A percentile compares a stretch with the other conserved stretches of the same genome.
Conservation (phyloP, 2,329 filamentous ascomycete species). For the Ophiocordyceps australis region DNA sequence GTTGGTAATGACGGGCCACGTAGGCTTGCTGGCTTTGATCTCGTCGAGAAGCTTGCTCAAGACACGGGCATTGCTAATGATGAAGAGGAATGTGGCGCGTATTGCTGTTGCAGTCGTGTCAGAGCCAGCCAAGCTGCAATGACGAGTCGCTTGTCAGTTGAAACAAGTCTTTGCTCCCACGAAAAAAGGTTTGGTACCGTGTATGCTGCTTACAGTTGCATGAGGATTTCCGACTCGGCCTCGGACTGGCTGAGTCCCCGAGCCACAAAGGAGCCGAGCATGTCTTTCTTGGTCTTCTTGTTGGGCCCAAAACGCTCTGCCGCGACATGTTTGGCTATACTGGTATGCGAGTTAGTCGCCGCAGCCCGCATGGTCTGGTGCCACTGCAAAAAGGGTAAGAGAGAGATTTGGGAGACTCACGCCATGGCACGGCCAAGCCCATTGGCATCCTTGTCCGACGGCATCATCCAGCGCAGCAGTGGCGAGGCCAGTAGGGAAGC, state of each 20-base stretch:
- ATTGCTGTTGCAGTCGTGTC: slow-evolving; percentile 39
- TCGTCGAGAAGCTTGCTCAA: slow-evolving; percentile 21
- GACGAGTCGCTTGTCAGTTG: background rate
- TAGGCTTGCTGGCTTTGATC: slow-evolving; percentile 5
- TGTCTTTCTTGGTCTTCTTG: slow-evolving; percentile 25
- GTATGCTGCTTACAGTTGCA: slow-evolving; percentile 16
- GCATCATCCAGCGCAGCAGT: slow-evolving; percentile 20
- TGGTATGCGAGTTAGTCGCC: too few species aligned
- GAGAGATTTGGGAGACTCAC: slow-evolving; percentile 13
- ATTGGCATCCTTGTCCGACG: slow-evolving; percentile 17
- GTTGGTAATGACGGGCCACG: slow-evolving; percentile 11
- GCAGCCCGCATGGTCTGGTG: background rate
- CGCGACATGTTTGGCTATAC: slow-evolving; percentile 24
- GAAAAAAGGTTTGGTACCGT: too few species aligned
- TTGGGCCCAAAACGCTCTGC: slow-evolving; percentile 24
- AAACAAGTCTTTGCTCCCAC: too few species aligned
- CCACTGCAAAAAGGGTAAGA: background rate
- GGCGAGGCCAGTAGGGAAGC: slow-evolving; percentile 18
- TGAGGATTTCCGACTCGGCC: slow-evolving; percentile 23
- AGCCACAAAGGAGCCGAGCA: slow-evolving; percentile 26
- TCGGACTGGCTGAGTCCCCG: slow-evolving; percentile 18
- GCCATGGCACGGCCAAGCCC: slow-evolving; percentile 23
- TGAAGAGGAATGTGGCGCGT: slow-evolving; percentile 29
- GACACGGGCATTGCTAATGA: slow-evolving; percentile 29
- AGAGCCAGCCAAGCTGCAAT: slow-evolving; percentile 28